Evolutionary conservation across 1,284 basidiomycete genomes (phyloP), one percentile per base, ranked within the genome.

Genomic region (Boletus sp.): DNA sequence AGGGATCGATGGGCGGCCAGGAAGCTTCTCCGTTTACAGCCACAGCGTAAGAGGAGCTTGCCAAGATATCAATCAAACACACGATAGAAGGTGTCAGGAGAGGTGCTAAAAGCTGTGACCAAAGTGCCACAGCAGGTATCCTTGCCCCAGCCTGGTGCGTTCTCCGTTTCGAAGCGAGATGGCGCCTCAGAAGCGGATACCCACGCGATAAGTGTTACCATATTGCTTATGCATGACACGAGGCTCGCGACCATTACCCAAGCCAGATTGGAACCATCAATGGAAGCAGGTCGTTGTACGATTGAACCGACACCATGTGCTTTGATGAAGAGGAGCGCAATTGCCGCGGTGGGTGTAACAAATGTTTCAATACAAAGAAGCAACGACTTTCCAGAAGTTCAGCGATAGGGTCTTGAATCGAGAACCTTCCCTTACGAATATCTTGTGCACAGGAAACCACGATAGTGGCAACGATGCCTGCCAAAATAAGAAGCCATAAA

Each of bases 401-500:
- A 62, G 67, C 30, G 58, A 58, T 25, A 25, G 44, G 33, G 30
- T 59, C 52, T 61, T 43, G 52, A 58, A 52, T 47, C 43, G 38
- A 65, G 67, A 61, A 58, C 53, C 52, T 68, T 60, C 59, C 60
- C 63, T 65, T 43, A 75, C 83, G 60, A 68, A 87, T 86, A 94
- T 88, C 72, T 90, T 84, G 78, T 93, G 90, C 48, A 93, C 86
- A 6, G 90, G 90, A 61, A 93, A 88, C 86, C 86, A 92, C 64
- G 94, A 89, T 30, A 88, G 85, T 6, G 91, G 90, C 16, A 95
- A 80, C 37, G 87, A 90, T 58, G 94, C 81, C 47, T 94, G 77
- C 86, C 91, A 94, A 80, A 94, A 96, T 63, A 96, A 79, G 80
- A 95, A 89, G 83, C 95, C 75, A 94, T 77, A 67, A 91, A 90